Base-by-base conservation (phyloP, 2,329 filamentous ascomycete genomes). In the Tothia fuscella region DNA sequence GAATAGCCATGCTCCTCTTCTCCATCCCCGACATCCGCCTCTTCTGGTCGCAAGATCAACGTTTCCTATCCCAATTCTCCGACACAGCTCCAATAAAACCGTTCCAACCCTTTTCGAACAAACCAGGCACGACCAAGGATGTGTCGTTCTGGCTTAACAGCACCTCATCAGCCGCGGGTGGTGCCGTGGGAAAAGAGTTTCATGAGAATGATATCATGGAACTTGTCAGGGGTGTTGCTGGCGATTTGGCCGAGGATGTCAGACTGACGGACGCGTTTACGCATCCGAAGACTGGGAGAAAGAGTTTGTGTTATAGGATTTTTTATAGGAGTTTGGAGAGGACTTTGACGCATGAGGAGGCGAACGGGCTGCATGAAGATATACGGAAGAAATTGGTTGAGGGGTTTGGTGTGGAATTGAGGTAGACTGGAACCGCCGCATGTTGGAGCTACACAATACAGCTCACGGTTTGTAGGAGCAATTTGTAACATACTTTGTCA, bases 191-290 rank as follows among this genome's bases (percentile, higher is more conserved):
- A 24, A 46, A 46, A 51, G 37, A 59, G 0, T 86, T 94, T 56
- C 89, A 96, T 59, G 88, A 93, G 59, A 96, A 96, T 62, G 91
- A 98, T 60, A 70, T 96, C 39, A 96, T 96, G 89, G 91, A 96
- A 63, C 74, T 95, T 43, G 83, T 95, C 14, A 78, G 91, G 49
- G 79, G 79, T 50, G 71, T 89, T 35, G 84, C 78, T 7, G 88
- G 87, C 38, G 83, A 93, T 58, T 63, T 78, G 17, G 86, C 91
- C 26, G 91, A 98, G 63, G 86, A 94, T 58, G 89, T 96, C 38
- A 70, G 68, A 47, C 68, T 93, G 21, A 76, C 85, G 40, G 91
- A 96, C 61, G 75, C 85, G 57, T 98, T 96, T 60, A 77, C 74
- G 36, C 87, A 96, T 61, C 87, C 88, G 28, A 87, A 83, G 65